phyloP scores from a whole-genome alignment of 1,284 basidiomycete genomes.

The Cryptococcus neoformans region DNA sequence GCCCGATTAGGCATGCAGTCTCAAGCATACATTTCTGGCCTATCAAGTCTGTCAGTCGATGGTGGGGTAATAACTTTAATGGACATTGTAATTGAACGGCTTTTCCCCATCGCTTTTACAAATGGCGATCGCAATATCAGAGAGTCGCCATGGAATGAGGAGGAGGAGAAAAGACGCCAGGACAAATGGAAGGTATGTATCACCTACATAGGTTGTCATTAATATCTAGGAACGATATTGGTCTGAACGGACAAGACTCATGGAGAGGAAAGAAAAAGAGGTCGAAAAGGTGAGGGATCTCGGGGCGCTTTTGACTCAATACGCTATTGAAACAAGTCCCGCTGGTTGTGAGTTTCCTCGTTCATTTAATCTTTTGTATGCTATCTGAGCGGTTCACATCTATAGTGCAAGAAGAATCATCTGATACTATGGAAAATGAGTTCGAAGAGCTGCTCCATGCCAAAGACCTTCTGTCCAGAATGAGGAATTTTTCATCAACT shows the following conservation, averaged over 20 bases:
- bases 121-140: slow-evolving; percentile 57
- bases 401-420: slow-evolving; percentile 10
- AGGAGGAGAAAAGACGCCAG: slow-evolving; percentile 62
- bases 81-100: slow-evolving; percentile 71
- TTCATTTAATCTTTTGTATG: too few relatives aligned
- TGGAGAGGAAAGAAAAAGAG: slow-evolving; percentile 29
- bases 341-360: slow-evolving; percentile 4
- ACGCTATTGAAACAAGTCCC: slow-evolving; percentile 13
- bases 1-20: slow-evolving; percentile 73
- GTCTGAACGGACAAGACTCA: slow-evolving; percentile 31
- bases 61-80: slow-evolving; percentile 75
- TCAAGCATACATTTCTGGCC: slow-evolving; percentile 61
- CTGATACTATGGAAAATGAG: slow-evolving; percentile 28
- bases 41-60: slow-evolving; percentile 75
- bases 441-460: slow-evolving; percentile 39
- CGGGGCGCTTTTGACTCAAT: slow-evolving; percentile 23
- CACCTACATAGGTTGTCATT: background rate
- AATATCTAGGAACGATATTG: slow-evolving; percentile 30
- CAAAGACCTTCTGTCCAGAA: slow-evolving; percentile 42
- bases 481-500: slow-evolving; percentile 46
- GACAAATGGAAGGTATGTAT: slow-evolving; percentile 67
- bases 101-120: slow-evolving; percentile 37
- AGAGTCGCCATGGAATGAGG: slow-evolving; percentile 64
- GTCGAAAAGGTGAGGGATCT: slow-evolving; percentile 34
- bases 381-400: background rate